Conservation (phyloP, 352 stramenopile species). For the Globisporangium nagaii region DNA sequence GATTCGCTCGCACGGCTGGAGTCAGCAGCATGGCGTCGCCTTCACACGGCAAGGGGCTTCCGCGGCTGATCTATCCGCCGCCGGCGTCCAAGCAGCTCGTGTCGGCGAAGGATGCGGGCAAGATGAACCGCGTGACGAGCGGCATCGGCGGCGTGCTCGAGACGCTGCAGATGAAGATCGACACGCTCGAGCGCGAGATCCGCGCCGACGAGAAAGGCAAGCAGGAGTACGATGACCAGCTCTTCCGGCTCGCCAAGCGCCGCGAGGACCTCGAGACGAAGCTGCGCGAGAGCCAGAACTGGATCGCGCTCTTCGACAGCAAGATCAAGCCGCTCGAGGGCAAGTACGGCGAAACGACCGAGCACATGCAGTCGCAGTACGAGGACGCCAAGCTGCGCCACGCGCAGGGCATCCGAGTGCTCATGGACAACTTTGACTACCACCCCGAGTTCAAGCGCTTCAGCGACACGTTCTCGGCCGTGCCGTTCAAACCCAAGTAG, state of each 20-base stretch:
- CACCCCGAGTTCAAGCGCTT: slow-evolving; percentile 87
- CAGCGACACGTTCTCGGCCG: slow-evolving; percentile 81
- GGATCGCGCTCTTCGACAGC: slow-evolving; percentile 62
- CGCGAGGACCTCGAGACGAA: slow-evolving; percentile 52
- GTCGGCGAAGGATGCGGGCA: slow-evolving; percentile 46
- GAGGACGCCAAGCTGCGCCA: slow-evolving; percentile 84
- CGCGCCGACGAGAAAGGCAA: slow-evolving; percentile 74
- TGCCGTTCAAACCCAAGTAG: slow-evolving; percentile 72
- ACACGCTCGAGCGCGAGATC: slow-evolving; percentile 61
- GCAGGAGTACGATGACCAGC: slow-evolving; percentile 71
- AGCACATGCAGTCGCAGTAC: slow-evolving; percentile 76
- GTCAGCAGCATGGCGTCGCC: neutral
- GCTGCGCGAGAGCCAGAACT: slow-evolving; percentile 44
- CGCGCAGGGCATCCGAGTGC: slow-evolving; percentile 72
- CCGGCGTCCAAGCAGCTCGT: slow-evolving; percentile 32
- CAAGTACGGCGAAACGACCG: slow-evolving; percentile 70
- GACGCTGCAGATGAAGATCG: slow-evolving; percentile 49
- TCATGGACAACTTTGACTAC: slow-evolving; percentile 88
- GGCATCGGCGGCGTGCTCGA: slow-evolving; percentile 66
- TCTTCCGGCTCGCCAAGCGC: slow-evolving; percentile 50
- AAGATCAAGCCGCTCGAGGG: slow-evolving; percentile 68
- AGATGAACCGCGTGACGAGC: slow-evolving; percentile 72
- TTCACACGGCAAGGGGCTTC: slow-evolving; percentile 18
- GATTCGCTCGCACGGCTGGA: no score
- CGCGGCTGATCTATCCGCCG: slow-evolving; percentile 40